phyloP scores from a whole-genome alignment of 192 early-diverging fungal species.

The Podochytrium sp. region DNA sequence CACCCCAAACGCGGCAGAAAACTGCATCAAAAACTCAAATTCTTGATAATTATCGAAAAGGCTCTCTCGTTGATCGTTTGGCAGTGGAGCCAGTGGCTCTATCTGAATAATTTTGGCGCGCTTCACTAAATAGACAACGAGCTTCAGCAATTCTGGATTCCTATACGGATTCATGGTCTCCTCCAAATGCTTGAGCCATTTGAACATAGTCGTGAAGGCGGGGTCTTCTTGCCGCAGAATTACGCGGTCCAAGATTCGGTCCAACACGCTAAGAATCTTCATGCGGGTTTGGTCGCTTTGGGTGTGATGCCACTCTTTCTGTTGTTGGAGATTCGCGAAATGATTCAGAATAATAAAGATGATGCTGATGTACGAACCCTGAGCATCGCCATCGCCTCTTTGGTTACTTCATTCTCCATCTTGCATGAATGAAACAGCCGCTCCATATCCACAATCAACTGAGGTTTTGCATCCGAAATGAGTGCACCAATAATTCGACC shows the following conservation, averaged over 20 bases:
- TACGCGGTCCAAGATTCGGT: conserved; percentile 35
- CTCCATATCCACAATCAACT: conserved; percentile 40
- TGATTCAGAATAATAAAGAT: not conserved
- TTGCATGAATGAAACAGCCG: conserved; percentile 46
- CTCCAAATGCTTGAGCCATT: conserved; percentile 44
- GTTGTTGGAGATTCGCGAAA: not conserved
- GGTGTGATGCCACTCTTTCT: conserved; percentile 37
- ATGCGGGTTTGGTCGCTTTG: conserved; percentile 24
- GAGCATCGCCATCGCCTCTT: conserved; percentile 33
- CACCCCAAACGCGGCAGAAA: conserved; percentile 6
- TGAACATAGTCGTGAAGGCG: conserved; percentile 25
- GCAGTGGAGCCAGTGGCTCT: conserved; percentile 28
- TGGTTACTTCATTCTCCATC: conserved; percentile 38
- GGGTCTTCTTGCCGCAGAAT: conserved; percentile 41
- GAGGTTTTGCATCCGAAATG: conserved; percentile 28
- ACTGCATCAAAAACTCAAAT: not conserved
- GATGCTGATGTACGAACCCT: conserved; percentile 25
- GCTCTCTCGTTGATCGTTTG: conserved; percentile 8
- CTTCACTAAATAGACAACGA: conserved; percentile 25
- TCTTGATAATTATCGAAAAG: conserved; percentile 24
- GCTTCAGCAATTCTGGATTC: conserved; percentile 27
- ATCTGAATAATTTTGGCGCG: conserved; percentile 32
- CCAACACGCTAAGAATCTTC: conserved; percentile 39
- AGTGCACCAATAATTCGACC: conserved; percentile 17
- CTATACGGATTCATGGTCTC: conserved; percentile 32